These are phyloP conservation scores for Emericellopsis terricola DNA, from an alignment of 495 filamentous ascomycete species.

Conservation along the genomic window DNA sequence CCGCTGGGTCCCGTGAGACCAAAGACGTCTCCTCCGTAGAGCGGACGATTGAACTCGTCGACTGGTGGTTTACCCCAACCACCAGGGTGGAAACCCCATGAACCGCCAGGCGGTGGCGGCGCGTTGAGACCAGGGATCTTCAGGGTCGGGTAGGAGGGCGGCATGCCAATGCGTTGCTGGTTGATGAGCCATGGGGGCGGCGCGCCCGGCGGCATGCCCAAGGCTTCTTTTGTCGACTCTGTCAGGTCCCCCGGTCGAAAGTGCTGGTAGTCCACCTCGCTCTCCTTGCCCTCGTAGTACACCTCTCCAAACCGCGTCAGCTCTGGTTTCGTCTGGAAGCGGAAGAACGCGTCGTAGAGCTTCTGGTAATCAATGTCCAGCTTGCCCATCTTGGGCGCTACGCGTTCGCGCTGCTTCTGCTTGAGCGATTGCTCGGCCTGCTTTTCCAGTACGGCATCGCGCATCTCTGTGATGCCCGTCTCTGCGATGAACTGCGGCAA, in stretches of 20 bases:
- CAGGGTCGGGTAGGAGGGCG: slow-evolving; percentile 79
- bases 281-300: slow-evolving; percentile 97
- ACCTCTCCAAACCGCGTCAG: slow-evolving; percentile 91
- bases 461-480: slow-evolving; percentile 94
- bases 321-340: slow-evolving; percentile 88
- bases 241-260: slow-evolving; percentile 79
- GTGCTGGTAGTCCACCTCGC: slow-evolving; percentile 84
- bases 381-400: slow-evolving; percentile 92
- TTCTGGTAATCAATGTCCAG: slow-evolving; percentile 97
- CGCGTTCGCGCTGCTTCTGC: slow-evolving; percentile 87
- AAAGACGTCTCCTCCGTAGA: slow-evolving; percentile 90
- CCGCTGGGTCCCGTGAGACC: slow-evolving; percentile 50
- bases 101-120: slow-evolving; percentile 81
- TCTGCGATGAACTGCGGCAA: slow-evolving; percentile 95
- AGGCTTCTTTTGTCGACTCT: slow-evolving; percentile 76
- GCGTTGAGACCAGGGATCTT: slow-evolving; percentile 92
- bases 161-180: slow-evolving; percentile 82
- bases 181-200: slow-evolving; percentile 96
- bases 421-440: slow-evolving; percentile 80
- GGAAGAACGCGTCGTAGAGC: slow-evolving; percentile 93
- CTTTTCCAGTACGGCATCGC: slow-evolving; percentile 89
- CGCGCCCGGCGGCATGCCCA: slow-evolving; percentile 85
- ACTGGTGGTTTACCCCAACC: slow-evolving; percentile 93
- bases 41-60: slow-evolving; percentile 74
- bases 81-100: slow-evolving; percentile 90